Base-by-base conservation (phyloP, 352 stramenopile genomes). In the Phytophthora cryptogea region DNA sequence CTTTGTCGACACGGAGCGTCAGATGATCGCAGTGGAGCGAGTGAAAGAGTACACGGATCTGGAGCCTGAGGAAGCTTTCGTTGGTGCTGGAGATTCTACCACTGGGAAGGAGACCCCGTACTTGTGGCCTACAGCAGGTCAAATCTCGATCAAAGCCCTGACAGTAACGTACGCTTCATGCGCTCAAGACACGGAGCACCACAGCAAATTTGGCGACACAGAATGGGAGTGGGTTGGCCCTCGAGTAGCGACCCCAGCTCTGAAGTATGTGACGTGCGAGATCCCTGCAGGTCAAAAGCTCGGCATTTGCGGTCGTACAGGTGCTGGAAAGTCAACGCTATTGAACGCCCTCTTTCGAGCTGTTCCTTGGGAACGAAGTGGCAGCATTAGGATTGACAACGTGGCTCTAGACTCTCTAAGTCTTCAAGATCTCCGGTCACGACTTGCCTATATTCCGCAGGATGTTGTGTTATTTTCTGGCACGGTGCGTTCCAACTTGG, bases 1-100 rank as follows among this genome's bases (percentile, higher is more conserved):
- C 27, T 94, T 97, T 23, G 72, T 94, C 31, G 87, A 93, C 43
- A 96, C 89, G 1, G 91, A 97, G 67, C 89, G 92, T 23, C 83
- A 97, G 36, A 95, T 97, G 84, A 92, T 97, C n/a, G 80, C 83
- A 5, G 88, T 97, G 11, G 90, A 97, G 65, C 86, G 90, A 13
- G 75, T 97, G 26, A 80, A 86, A 28, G 89, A 97, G 64, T 97
- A 96, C 70, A 54, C 67, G 0, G 68, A 76, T 45, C 48, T 95
- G 7, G 59, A 78, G 1, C 49, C 66, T 5, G 85, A 92, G 59
- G 78, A 85, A 47, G n/a, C 35, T 1, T 44, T 70, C 4, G 57
- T 83, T 27, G 49, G 53, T 13, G 8, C 27, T 8, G 20, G 9
- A 45, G 17, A 44, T 39, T 3, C 5, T 28, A 6, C 30, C 30